Evolutionary conservation across 106 monocot species (phyloP).

Genomic region (Xerophyta viscosa): DNA sequence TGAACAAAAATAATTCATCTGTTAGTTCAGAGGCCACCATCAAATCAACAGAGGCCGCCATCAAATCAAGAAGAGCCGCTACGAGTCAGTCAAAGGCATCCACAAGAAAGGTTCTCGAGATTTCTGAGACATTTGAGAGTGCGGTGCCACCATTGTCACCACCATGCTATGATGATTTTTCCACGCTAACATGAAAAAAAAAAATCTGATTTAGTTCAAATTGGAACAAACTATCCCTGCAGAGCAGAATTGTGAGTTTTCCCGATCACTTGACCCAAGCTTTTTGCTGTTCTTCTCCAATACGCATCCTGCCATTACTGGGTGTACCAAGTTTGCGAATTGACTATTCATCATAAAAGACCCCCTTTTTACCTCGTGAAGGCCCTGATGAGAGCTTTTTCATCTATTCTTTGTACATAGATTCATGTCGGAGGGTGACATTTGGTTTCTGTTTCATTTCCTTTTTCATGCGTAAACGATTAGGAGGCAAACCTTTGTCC

Average conservation of each 20-base stretch:
- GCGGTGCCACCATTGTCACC: constrained; percentile 36
- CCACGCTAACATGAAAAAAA: not conserved
- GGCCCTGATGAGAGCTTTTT: not conserved
- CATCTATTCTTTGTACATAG: not conserved
- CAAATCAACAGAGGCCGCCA: not conserved
- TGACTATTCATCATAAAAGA: not conserved
- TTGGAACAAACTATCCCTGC: too few relatives aligned
- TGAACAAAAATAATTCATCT: constrained; percentile 6
- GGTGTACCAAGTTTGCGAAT: not conserved
- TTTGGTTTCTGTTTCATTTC: too few relatives aligned
- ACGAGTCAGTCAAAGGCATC: constrained; percentile 11
- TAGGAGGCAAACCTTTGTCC: too few relatives aligned
- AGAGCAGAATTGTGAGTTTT: not conserved
- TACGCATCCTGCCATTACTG: not conserved
- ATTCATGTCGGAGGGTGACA: not conserved
- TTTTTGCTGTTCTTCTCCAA: not conserved
- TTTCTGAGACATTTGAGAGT: constrained; percentile 1
- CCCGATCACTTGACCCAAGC: constrained; percentile 14
- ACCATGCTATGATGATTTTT: constrained; percentile 27
- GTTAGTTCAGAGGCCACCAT: not conserved
- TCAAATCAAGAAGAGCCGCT: not conserved
- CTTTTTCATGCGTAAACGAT: too few relatives aligned
- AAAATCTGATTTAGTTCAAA: not conserved
- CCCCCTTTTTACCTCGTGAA: not conserved
- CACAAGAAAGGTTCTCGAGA: constrained; percentile 27